phyloP scores from a whole-genome alignment of 768 basidiomycete species.

The Mycena galericulata region DNA sequence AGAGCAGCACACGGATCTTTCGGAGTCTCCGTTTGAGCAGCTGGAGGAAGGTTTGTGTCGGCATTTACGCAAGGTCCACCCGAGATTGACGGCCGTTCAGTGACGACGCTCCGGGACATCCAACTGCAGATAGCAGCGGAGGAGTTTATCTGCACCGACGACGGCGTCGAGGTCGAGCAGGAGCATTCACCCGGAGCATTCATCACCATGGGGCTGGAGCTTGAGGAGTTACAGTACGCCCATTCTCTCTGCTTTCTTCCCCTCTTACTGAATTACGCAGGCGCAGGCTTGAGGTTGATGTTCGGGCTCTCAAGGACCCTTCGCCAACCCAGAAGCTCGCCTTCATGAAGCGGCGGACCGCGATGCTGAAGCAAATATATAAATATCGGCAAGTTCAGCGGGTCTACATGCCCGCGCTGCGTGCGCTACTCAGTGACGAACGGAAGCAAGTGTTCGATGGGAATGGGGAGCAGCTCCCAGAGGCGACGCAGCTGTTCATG shows the following conservation, averaged over 20 bases:
- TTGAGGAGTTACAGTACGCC: constrained; percentile 2
- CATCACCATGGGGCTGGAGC: constrained; percentile 1
- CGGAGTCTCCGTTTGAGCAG: too few species aligned
- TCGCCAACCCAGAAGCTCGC: not conserved
- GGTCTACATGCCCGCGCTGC: not conserved
- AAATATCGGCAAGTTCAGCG: not conserved
- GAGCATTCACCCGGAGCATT: not conserved
- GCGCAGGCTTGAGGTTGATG: too few species aligned
- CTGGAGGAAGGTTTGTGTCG: too few species aligned
- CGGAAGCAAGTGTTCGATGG: too few species aligned
- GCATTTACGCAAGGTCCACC: too few species aligned
- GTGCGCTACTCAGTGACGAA: not conserved
- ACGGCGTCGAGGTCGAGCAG: constrained; percentile 1
- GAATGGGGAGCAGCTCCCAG: not conserved
- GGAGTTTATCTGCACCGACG: constrained; percentile 4
- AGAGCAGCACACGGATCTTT: too few species aligned
- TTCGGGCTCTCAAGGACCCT: constrained; percentile 4
- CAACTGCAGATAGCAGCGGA: constrained; percentile 1
- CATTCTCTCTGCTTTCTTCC: not conserved
- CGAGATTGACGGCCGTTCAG: too few species aligned
- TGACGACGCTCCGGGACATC: not conserved
- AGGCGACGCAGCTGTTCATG: not conserved
- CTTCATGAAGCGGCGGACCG: not conserved
- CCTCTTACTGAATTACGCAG: too few species aligned
- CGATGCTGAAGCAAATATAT: not conserved